Evolutionary conservation across 176 grass and related monocot genomes (phyloP).

Genomic region (Aegilops umbellulata): DNA sequence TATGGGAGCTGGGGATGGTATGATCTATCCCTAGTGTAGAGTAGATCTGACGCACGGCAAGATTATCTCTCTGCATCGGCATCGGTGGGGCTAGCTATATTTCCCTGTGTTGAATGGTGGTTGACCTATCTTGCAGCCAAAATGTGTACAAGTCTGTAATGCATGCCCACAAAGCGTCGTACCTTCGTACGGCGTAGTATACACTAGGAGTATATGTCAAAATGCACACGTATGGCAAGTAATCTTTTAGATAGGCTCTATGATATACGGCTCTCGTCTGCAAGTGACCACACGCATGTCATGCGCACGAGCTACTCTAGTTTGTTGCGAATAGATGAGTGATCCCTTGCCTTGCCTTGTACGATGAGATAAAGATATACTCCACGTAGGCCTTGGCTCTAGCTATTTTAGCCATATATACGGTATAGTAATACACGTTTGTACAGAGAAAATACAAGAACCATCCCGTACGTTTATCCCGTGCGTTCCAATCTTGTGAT

Average conservation of each 20-base stretch:
- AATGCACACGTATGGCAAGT: neutral
- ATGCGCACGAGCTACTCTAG: neutral
- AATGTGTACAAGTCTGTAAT: too few species aligned
- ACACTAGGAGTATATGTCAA: neutral
- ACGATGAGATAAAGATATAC: slow-evolving; percentile 41
- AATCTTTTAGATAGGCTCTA: slow-evolving; percentile 15
- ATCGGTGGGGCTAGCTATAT: too few species aligned
- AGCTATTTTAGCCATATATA: neutral
- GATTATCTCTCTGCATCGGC: too few species aligned
- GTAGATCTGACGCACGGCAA: too few species aligned
- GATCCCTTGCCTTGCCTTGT: neutral
- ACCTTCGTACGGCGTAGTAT: neutral
- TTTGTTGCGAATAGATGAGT: slow-evolving; percentile 38
- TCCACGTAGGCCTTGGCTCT: too few species aligned
- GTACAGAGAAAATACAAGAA: neutral
- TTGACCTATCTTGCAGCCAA: too few species aligned
- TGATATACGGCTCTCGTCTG: neutral
- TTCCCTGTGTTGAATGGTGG: too few species aligned
- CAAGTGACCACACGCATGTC: neutral
- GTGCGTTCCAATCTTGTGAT: neutral
- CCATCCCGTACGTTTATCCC: neutral
- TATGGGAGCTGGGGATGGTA: too few species aligned
- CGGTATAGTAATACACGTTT: neutral
- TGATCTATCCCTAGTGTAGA: too few species aligned
- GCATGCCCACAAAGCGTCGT: neutral